A percentile compares a stretch with the other conserved stretches of the same genome.
Conservation (phyloP, 169 alveolate species). For the Babesia ovata region DNA sequence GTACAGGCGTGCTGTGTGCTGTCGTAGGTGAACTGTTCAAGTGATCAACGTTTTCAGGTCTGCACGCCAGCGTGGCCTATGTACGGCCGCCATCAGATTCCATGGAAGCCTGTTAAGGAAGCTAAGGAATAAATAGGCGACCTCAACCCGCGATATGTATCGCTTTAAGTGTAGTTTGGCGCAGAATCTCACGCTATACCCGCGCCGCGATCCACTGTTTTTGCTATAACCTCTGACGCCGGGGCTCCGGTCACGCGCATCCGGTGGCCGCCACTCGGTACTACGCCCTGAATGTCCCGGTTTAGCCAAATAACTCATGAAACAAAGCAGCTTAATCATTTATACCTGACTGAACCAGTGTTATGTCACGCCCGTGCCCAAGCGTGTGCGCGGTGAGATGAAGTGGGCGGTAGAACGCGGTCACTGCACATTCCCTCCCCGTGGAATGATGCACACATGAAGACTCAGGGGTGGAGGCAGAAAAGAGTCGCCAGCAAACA, state of each 20-base stretch:
- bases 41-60: conserved; percentile 22
- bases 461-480: conserved; percentile 26
- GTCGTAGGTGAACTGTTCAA: conserved; percentile 18
- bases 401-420: neutral
- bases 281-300: no score
- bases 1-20: conserved; percentile 16
- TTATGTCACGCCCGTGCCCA: neutral
- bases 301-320: no score
- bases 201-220: no score
- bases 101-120: conserved; percentile 35
- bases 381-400: neutral
- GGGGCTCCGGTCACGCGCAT: no score
- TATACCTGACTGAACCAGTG: neutral
- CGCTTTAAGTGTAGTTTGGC: no score
- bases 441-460: neutral
- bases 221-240: no score
- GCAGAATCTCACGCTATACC: no score
- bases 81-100: conserved; percentile 35
- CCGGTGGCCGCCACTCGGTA: no score
- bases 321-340: no score
- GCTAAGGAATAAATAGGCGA: neutral
- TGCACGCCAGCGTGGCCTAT: conserved; percentile 65
- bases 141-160: neutral
- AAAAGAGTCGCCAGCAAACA: neutral
- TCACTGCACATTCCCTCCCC: conserved; percentile 4